Percentiles rank a stretch among this genome's conserved stretches.
Conservation (phyloP, 768 basidiomycete genomes). For the Amanita muscaria region DNA sequence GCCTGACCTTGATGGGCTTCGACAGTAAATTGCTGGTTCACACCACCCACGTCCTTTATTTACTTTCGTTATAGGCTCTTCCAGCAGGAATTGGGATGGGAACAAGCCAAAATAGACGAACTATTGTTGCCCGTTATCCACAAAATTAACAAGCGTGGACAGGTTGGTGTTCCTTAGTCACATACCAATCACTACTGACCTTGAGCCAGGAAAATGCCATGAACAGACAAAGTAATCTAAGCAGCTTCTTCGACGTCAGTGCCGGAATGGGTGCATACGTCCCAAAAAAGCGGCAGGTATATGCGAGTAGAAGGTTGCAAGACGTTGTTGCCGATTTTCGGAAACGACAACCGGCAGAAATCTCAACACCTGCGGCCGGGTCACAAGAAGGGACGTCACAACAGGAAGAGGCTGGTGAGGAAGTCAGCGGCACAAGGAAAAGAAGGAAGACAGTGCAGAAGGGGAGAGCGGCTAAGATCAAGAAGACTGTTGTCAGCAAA, state of each 20-base stretch:
- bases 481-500: too few relatives aligned
- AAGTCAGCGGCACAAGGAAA: slow-evolving; percentile 18
- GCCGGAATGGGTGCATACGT: slow-evolving; percentile 61
- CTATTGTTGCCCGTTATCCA: slow-evolving; percentile 88
- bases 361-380: slow-evolving; percentile 13
- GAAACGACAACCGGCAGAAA: slow-evolving; percentile 37
- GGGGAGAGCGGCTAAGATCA: slow-evolving; percentile 12
- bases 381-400: slow-evolving; percentile 18
- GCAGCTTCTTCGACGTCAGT: slow-evolving; percentile 64
- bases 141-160: slow-evolving; percentile 73
- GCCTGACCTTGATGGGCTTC: slow-evolving; percentile 90
- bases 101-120: slow-evolving; percentile 77
- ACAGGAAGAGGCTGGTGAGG: slow-evolving; percentile 8
- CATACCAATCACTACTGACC: not conserved
- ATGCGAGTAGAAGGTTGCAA: slow-evolving; percentile 80
- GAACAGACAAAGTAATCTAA: slow-evolving; percentile 73
- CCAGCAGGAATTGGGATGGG: slow-evolving; percentile 75
- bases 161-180: slow-evolving; percentile 38
- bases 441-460: slow-evolving; percentile 20
- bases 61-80: slow-evolving; percentile 43
- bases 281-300: slow-evolving; percentile 74
- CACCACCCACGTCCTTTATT: not conserved
- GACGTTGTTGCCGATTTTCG: slow-evolving; percentile 79
- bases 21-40: slow-evolving; percentile 43
- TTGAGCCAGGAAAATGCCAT: slow-evolving; percentile 43